These are phyloP conservation scores for Fomitopsis pinicola DNA, from an alignment of 1,284 basidiomycete species.

Conservation along the genomic window DNA sequence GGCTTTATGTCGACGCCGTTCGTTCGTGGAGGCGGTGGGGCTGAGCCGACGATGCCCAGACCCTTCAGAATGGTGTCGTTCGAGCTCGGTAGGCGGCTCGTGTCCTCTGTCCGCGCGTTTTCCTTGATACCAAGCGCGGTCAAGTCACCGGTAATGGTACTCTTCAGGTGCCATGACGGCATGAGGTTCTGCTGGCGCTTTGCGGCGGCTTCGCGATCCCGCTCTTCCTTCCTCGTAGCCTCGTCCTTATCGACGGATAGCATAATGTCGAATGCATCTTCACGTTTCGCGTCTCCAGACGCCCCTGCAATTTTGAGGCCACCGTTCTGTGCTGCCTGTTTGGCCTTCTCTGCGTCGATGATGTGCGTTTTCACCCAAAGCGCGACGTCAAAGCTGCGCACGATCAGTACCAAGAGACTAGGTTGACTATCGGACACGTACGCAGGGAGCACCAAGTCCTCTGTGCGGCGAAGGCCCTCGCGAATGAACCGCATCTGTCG, in stretches of 20 bases:
- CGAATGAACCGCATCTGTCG: slow-evolving; percentile 85
- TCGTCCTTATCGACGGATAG: slow-evolving; percentile 83
- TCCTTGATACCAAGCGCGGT: slow-evolving; percentile 83
- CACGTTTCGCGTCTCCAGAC: slow-evolving; percentile 53
- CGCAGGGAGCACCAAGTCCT: slow-evolving; percentile 82
- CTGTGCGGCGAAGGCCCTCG: slow-evolving; percentile 84
- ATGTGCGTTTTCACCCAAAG: slow-evolving; percentile 72
- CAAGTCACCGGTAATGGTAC: slow-evolving; percentile 89
- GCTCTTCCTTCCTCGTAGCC: slow-evolving; percentile 57
- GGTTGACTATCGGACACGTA: slow-evolving; percentile 26
- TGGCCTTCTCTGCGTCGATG: slow-evolving; percentile 49
- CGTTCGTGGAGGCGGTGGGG: slow-evolving; percentile 28
- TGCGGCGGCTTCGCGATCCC: slow-evolving; percentile 67
- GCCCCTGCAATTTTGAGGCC: slow-evolving; percentile 73
- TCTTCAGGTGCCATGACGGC: slow-evolving; percentile 91
- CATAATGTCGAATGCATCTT: slow-evolving; percentile 75
- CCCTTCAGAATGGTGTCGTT: slow-evolving; percentile 70
- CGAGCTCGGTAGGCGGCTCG: slow-evolving; percentile 33
- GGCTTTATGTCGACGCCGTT: slow-evolving; percentile 56
- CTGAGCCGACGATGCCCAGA: slow-evolving; percentile 37
- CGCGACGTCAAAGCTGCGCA: slow-evolving; percentile 74
- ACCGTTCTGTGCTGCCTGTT: slow-evolving; percentile 40
- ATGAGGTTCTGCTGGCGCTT: slow-evolving; percentile 88
- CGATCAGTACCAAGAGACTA: neutral
- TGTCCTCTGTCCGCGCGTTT: slow-evolving; percentile 43